Evolutionary conservation across 2,329 filamentous ascomycete genomes (phyloP).

Genomic region (Sporothrix luriei): DNA sequence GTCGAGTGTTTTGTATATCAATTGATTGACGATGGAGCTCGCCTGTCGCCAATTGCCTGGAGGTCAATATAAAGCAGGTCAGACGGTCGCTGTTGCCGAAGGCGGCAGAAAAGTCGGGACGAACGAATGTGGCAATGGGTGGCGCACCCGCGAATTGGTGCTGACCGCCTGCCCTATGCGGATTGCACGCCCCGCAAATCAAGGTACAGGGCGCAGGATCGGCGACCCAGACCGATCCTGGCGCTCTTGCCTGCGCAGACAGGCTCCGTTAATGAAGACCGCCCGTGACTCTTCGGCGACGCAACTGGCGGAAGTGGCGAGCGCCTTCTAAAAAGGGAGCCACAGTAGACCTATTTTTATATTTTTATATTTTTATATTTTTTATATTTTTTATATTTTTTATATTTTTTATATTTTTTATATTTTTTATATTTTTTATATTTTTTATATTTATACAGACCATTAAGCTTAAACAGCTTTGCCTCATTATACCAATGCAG

Average conservation of each 20-base stretch:
- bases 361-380: too few relatives aligned
- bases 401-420: too few relatives aligned
- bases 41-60: background rate
- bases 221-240: constrained; percentile 28
- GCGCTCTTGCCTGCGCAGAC: background rate
- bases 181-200: constrained; percentile 22
- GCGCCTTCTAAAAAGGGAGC: background rate
- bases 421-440: too few relatives aligned
- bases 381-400: too few relatives aligned
- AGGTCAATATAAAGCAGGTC: constrained; percentile 16
- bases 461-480: too few relatives aligned
- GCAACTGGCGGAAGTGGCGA: background rate
- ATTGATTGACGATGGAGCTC: background rate
- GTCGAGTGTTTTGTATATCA: background rate
- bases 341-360: too few relatives aligned
- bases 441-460: too few relatives aligned
- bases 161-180: constrained; percentile 20
- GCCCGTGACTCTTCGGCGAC: constrained; percentile 13
- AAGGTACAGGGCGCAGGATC: constrained; percentile 18
- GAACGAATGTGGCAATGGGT: background rate
- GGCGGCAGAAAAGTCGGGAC: constrained; percentile 15
- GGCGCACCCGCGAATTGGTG: background rate
- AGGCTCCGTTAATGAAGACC: too few relatives aligned
- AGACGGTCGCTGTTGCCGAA: constrained; percentile 21
- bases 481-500: background rate